These are phyloP conservation scores for Rhypophila decipiens DNA, from an alignment of 495 filamentous ascomycete genomes.

Conservation along the genomic window DNA sequence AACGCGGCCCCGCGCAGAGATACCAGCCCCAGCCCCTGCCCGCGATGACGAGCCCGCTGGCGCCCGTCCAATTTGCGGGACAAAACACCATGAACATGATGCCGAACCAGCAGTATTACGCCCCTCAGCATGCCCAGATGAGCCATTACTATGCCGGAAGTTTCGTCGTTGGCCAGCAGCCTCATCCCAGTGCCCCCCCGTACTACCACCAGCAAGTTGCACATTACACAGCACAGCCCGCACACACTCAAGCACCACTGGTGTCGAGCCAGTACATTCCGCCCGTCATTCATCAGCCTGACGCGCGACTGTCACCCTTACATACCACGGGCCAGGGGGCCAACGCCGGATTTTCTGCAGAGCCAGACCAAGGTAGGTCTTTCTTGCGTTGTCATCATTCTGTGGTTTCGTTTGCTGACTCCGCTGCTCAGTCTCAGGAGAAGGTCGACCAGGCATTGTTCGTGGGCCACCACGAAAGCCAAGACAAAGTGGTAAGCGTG, in stretches of 20 bases:
- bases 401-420: background rate
- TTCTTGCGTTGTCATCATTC: background rate
- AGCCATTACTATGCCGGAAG: conserved; percentile 32
- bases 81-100: conserved; percentile 19
- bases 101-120: conserved; percentile 32
- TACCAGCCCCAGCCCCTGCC: conserved; percentile 19
- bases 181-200: conserved; percentile 19
- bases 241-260: conserved; percentile 21
- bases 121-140: conserved; percentile 37
- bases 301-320: conserved; percentile 4
- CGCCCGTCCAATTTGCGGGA: conserved; percentile 35
- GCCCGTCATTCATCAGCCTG: conserved; percentile 6
- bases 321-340: conserved; percentile 7
- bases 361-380: conserved; percentile 10
- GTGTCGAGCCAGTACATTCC: conserved; percentile 24
- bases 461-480: conserved; percentile 90
- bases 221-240: conserved; percentile 24
- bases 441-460: conserved; percentile 45
- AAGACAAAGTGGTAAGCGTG: conserved; percentile 56
- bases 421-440: conserved; percentile 21
- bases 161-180: conserved; percentile 31
- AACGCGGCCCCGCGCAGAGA: conserved; percentile 32
- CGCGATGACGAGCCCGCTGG: conserved; percentile 25
- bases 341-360: background rate
- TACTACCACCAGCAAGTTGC: conserved; percentile 35